Percentiles rank a stretch among this genome's conserved stretches.
phyloP scores from a whole-genome alignment of 495 filamentous ascomycete species.

The Lentithecium fluviatile region DNA sequence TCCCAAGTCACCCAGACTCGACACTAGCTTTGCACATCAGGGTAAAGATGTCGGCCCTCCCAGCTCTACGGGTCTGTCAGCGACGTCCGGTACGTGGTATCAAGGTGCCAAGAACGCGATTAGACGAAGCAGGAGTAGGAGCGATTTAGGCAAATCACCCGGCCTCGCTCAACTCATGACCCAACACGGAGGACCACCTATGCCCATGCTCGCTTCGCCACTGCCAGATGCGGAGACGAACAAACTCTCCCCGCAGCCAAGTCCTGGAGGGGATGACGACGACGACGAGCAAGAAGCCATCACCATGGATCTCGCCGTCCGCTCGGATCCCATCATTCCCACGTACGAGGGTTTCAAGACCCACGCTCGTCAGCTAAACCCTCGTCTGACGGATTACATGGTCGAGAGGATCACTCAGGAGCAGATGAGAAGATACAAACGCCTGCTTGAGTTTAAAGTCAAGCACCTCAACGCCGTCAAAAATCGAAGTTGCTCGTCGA shows the following conservation, averaged over 20 bases:
- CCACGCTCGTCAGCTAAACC: constrained; percentile 72
- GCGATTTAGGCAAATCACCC: constrained; percentile 59
- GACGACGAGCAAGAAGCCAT: constrained; percentile 45
- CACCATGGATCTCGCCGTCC: constrained; percentile 46
- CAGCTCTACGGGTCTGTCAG: constrained; percentile 51
- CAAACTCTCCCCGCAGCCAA: constrained; percentile 37
- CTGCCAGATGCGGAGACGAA: constrained; percentile 35
- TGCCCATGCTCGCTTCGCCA: constrained; percentile 52
- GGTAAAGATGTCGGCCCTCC: constrained; percentile 24
- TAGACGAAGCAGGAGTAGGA: constrained; percentile 68
- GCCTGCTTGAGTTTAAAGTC: constrained; percentile 66
- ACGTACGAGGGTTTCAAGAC: constrained; percentile 73
- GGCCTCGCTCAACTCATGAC: constrained; percentile 46
- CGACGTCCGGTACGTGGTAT: constrained; percentile 47
- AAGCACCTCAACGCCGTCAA: constrained; percentile 64
- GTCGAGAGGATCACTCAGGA: constrained; percentile 82
- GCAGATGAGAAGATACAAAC: constrained; percentile 76
- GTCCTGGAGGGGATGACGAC: constrained; percentile 56
- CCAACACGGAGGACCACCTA: constrained; percentile 59
- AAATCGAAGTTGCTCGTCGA: constrained; percentile 57
- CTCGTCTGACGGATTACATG: constrained; percentile 64
- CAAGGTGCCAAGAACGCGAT: constrained; percentile 50
- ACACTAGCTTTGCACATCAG: constrained; percentile 32
- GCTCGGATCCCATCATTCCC: constrained; percentile 57
- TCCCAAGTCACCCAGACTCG: constrained; percentile 37